A percentile compares a stretch with the other conserved stretches of the same genome.
These are phyloP conservation scores for Hyphodiscus sp. DNA, from an alignment of 2,329 filamentous ascomycete species.

Conservation along the genomic window DNA sequence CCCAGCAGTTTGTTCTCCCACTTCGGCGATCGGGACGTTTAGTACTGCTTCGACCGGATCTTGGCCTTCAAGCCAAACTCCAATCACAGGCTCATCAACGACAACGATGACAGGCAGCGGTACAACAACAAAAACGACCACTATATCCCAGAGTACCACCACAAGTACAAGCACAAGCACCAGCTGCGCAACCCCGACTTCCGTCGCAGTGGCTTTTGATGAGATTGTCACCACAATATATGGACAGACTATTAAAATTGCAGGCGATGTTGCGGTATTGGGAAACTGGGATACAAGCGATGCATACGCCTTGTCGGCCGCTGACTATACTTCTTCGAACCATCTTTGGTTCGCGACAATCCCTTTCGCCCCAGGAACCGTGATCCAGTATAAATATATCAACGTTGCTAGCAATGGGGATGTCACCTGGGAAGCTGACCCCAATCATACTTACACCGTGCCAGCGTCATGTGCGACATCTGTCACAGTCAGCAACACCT, in stretches of 20 bases:
- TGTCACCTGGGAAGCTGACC: slow-evolving; percentile 58
- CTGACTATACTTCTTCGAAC: slow-evolving; percentile 50
- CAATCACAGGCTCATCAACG: slow-evolving; percentile 9
- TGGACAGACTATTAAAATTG: slow-evolving; percentile 60
- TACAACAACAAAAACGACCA: slow-evolving; percentile 9
- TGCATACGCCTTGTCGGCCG: slow-evolving; percentile 52
- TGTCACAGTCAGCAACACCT: slow-evolving; percentile 18
- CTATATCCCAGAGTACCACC: not conserved
- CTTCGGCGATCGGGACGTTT: slow-evolving; percentile 46
- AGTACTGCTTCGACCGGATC: slow-evolving; percentile 35
- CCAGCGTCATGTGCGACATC: slow-evolving; percentile 21
- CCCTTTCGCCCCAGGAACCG: slow-evolving; percentile 46
- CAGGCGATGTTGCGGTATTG: slow-evolving; percentile 51
- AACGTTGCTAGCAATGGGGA: slow-evolving; percentile 47
- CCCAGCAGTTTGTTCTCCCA: slow-evolving; percentile 42
- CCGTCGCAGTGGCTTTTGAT: slow-evolving; percentile 57
- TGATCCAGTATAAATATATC: slow-evolving; percentile 64
- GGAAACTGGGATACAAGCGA: slow-evolving; percentile 53
- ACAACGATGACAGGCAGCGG: slow-evolving; percentile 11
- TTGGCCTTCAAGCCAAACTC: slow-evolving; percentile 39
- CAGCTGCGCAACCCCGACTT: slow-evolving; percentile 34
- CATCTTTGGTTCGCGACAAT: slow-evolving; percentile 56
- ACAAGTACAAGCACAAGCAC: slow-evolving; percentile 28
- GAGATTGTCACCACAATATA: slow-evolving; percentile 48
- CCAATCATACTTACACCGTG: slow-evolving; percentile 26